phyloP scores from a whole-genome alignment of 768 basidiomycete species.

The Phaeotremella skinneri region DNA sequence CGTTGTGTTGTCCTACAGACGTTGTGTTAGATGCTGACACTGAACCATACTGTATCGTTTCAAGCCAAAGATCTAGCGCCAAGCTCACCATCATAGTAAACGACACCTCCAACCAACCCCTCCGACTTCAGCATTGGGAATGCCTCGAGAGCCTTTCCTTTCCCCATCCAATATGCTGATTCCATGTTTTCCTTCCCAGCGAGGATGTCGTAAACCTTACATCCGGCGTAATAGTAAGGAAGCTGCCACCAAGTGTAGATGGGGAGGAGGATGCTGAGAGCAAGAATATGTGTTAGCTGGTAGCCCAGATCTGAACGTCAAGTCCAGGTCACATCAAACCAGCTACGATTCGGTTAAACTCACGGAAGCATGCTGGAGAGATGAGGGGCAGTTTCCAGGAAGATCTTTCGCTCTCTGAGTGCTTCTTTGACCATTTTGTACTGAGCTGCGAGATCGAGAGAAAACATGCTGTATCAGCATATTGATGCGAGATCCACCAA shows the following conservation, averaged over 20 bases:
- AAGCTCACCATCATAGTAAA: conserved; percentile 87
- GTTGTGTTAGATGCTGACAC: background rate
- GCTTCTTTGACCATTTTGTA: conserved; percentile 91
- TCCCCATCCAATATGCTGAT: conserved; percentile 89
- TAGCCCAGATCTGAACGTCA: background rate
- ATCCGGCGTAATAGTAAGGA: conserved; percentile 92
- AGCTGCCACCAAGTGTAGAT: conserved; percentile 98
- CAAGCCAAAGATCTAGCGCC: background rate
- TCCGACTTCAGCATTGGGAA: conserved; percentile 96
- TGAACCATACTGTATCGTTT: background rate
- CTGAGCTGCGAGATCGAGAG: conserved; percentile 35
- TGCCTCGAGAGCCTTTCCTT: conserved; percentile 84
- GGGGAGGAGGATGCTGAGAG: conserved; percentile 78
- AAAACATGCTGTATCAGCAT: conserved; percentile 1
- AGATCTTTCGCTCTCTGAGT: conserved; percentile 84
- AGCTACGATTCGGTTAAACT: no score
- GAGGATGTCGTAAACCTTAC: conserved; percentile 92
- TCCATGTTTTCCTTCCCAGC: conserved; percentile 98
- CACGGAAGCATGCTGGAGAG: conserved; percentile 81
- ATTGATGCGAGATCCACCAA: no score
- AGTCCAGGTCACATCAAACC: background rate
- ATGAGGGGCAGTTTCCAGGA: conserved; percentile 94
- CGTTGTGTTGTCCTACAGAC: conserved; percentile 85
- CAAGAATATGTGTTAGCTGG: background rate
- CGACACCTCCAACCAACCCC: conserved; percentile 87